Conservation (phyloP, 768 basidiomycete species). For the Strobilomyces echinocephalus region DNA sequence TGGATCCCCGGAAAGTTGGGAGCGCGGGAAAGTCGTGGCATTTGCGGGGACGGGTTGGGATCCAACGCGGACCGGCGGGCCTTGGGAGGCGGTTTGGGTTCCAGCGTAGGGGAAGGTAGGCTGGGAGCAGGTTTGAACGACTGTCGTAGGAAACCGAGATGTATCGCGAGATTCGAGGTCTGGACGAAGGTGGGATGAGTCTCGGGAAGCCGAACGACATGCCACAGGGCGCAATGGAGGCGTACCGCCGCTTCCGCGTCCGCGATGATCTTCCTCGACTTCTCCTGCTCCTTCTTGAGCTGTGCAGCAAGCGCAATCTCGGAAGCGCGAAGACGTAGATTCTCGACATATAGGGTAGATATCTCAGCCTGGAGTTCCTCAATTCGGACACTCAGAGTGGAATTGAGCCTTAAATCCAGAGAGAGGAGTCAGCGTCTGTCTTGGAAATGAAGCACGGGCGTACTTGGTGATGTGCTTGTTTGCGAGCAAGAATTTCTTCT, state of each 20-base stretch:
- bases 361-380: constrained; percentile 83
- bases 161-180: constrained; percentile 61
- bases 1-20: constrained; percentile 63
- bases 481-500: constrained; percentile 87
- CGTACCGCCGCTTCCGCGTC: constrained; percentile 74
- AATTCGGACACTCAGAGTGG: constrained; percentile 76
- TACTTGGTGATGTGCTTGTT: constrained; percentile 92
- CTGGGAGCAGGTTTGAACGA: constrained; percentile 44
- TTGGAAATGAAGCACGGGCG: constrained; percentile 18
- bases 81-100: constrained; percentile 44
- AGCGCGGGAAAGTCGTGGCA: constrained; percentile 55
- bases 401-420: constrained; percentile 59
- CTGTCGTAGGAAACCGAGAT: constrained; percentile 59
- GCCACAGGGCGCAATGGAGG: constrained; percentile 22
- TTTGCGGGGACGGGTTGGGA: constrained; percentile 43
- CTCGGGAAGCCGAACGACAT: constrained; percentile 5
- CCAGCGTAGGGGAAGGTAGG: constrained; percentile 33
- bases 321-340: constrained; percentile 73
- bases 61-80: constrained; percentile 45
- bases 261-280: constrained; percentile 62
- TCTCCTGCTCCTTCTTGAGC: constrained; percentile 77
- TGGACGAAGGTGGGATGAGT: constrained; percentile 20
- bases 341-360: constrained; percentile 77
- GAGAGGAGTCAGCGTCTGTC: constrained; percentile 7
- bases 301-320: constrained; percentile 73